Evolutionary conservation across 2,329 filamentous ascomycete species (phyloP).

Genomic region (Beauveria caledonica): DNA sequence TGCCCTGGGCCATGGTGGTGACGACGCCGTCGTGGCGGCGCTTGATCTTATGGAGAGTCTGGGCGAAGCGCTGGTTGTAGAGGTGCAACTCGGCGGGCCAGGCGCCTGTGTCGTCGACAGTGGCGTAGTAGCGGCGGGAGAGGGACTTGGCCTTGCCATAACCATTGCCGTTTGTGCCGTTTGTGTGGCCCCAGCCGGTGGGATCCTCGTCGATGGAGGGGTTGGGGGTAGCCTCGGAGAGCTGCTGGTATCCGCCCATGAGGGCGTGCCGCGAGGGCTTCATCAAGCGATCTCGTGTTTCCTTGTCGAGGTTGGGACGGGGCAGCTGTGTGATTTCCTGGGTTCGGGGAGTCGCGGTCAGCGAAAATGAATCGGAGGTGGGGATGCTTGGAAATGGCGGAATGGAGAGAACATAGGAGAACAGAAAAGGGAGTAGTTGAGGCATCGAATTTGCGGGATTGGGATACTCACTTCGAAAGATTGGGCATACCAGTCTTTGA

Average conservation of each 20-base stretch:
- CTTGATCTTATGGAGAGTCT: conserved; percentile 90
- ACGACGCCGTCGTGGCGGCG: conserved; percentile 93
- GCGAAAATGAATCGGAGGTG: background rate
- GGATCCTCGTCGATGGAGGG: conserved; percentile 84
- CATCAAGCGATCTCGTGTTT: conserved; percentile 73
- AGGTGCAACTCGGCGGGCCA: conserved; percentile 93
- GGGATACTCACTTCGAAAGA: conserved; percentile 77
- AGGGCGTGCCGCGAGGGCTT: conserved; percentile 50
- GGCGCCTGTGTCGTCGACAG: conserved; percentile 76
- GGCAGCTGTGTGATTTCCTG: conserved; percentile 88
- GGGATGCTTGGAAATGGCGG: too few species aligned
- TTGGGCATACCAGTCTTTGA: conserved; percentile 98
- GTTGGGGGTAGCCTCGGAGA: conserved; percentile 80
- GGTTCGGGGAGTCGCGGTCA: conserved; percentile 8
- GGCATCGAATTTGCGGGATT: background rate
- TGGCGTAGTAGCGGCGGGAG: conserved; percentile 69
- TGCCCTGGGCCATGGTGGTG: conserved; percentile 95
- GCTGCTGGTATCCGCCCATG: conserved; percentile 50
- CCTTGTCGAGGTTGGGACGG: conserved; percentile 65
- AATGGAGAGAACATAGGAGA: background rate
- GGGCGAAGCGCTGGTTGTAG: conserved; percentile 86
- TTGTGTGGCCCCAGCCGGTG: conserved; percentile 43
- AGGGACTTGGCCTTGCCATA: conserved; percentile 39
- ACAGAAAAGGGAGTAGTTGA: background rate
- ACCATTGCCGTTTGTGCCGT: conserved; percentile 36